phyloP scores from a whole-genome alignment of 75 land plant genomes.

The Adiantum capillusveneris region DNA sequence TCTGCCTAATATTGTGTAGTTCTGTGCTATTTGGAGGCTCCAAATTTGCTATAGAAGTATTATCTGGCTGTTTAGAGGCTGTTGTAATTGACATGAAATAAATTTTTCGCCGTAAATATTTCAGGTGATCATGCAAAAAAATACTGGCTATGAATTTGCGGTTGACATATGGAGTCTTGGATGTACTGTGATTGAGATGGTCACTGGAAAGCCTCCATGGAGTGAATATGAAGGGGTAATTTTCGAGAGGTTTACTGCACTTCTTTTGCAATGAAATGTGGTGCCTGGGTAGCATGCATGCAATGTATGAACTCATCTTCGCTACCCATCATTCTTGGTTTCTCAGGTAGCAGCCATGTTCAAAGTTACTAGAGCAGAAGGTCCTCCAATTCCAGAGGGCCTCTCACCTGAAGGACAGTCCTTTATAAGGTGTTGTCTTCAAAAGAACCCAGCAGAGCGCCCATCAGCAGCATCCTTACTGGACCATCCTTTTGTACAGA shows the following conservation, averaged over 20 bases:
- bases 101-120: no score
- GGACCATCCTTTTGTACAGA: conserved; percentile 61
- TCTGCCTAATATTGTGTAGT: no score
- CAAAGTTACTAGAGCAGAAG: conserved; percentile 43
- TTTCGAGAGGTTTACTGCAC: neutral
- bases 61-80: no score
- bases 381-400: conserved; percentile 58
- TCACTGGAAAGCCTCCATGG: conserved; percentile 83
- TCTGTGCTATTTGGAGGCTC: no score
- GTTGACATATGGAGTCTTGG: conserved; percentile 96
- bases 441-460: conserved; percentile 62
- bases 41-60: no score
- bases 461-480: conserved; percentile 52
- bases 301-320: no score
- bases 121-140: conserved; percentile 53
- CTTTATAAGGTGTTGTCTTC: conserved; percentile 52
- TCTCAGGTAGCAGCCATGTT: conserved; percentile 79
- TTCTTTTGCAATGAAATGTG: neutral
- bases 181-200: conserved; percentile 86
- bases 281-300: neutral
- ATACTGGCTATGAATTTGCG: conserved; percentile 48
- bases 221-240: conserved; percentile 64
- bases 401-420: conserved; percentile 60
- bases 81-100: no score
- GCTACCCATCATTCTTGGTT: neutral